phyloP scores from a whole-genome alignment of 768 basidiomycete genomes.

The Chlorophyllum brunneum region DNA sequence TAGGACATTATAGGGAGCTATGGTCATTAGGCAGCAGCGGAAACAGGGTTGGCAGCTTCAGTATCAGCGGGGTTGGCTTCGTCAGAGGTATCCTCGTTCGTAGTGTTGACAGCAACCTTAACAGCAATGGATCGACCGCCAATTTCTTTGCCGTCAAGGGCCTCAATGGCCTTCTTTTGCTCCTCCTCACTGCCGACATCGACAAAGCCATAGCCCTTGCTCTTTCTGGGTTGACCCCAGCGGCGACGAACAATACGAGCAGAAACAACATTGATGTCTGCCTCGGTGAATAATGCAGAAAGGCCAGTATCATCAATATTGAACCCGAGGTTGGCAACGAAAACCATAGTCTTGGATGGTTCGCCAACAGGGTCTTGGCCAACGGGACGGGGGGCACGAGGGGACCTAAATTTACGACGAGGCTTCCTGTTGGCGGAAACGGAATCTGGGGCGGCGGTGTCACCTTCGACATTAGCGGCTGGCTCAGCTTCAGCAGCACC shows the following conservation, averaged over 20 bases:
- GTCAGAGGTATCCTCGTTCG: slow-evolving; percentile 52
- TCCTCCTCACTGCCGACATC: slow-evolving; percentile 87
- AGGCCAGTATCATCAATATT: slow-evolving; percentile 84
- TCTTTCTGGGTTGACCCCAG: slow-evolving; percentile 80
- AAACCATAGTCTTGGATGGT: slow-evolving; percentile 85
- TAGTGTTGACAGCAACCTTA: slow-evolving; percentile 91
- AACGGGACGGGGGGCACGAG: slow-evolving; percentile 60
- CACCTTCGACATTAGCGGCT: slow-evolving; percentile 30
- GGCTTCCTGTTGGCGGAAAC: slow-evolving; percentile 41
- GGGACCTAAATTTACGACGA: slow-evolving; percentile 56
- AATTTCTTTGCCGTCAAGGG: slow-evolving; percentile 84
- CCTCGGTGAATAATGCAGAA: slow-evolving; percentile 78
- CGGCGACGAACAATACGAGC: slow-evolving; percentile 88
- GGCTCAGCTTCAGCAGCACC: slow-evolving; percentile 28
- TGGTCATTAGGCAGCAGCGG: slow-evolving; percentile 27
- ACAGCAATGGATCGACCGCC: slow-evolving; percentile 84
- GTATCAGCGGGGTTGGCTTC: slow-evolving; percentile 30
- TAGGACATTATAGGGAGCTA: slow-evolving; percentile 17
- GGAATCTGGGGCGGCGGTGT: slow-evolving; percentile 33
- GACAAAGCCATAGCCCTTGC: slow-evolving; percentile 98
- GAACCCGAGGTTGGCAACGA: slow-evolving; percentile 98
- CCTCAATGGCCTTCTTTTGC: slow-evolving; percentile 87
- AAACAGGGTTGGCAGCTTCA: slow-evolving; percentile 22
- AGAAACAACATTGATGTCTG: slow-evolving; percentile 74
- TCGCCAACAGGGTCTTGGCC: slow-evolving; percentile 86